Conservation (phyloP, 2,329 filamentous ascomycete genomes). For the Alternaria brassicicola region DNA sequence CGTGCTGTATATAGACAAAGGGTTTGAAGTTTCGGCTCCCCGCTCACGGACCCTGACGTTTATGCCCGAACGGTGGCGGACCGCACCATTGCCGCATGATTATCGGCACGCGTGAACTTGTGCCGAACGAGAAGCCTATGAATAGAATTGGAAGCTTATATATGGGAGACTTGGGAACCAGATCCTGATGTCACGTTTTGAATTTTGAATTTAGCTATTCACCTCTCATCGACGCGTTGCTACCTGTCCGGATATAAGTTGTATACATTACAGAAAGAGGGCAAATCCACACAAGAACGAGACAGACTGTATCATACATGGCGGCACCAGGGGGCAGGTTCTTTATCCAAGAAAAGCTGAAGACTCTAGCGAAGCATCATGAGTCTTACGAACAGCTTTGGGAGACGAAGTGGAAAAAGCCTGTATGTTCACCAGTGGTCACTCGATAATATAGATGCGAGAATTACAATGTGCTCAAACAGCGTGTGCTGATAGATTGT, state of each 20-base stretch:
- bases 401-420: slow-evolving; percentile 77
- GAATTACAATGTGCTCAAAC: background rate
- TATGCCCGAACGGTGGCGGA: slow-evolving; percentile 1
- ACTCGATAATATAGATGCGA: background rate
- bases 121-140: background rate
- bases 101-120: background rate
- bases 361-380: slow-evolving; percentile 53
- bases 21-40: slow-evolving; percentile 17
- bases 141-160: background rate
- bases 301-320: slow-evolving; percentile 35
- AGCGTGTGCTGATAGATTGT: background rate
- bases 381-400: slow-evolving; percentile 60
- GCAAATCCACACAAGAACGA: background rate
- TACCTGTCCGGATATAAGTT: background rate
- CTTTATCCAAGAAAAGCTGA: slow-evolving; percentile 56
- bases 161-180: background rate
- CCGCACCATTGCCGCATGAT: slow-evolving; percentile 5
- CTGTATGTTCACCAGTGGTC: slow-evolving; percentile 53
- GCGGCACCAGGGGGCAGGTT: slow-evolving; percentile 51
- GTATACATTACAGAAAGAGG: background rate
- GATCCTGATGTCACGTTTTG: background rate
- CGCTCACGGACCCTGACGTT: slow-evolving; percentile 7
- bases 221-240: background rate
- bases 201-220: background rate
- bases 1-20: background rate